A percentile compares a stretch with the other conserved stretches of the same genome.
These are phyloP conservation scores for Syncephalastrum contaminatum DNA, from an alignment of 371 early-diverging fungal species.

Conservation along the genomic window DNA sequence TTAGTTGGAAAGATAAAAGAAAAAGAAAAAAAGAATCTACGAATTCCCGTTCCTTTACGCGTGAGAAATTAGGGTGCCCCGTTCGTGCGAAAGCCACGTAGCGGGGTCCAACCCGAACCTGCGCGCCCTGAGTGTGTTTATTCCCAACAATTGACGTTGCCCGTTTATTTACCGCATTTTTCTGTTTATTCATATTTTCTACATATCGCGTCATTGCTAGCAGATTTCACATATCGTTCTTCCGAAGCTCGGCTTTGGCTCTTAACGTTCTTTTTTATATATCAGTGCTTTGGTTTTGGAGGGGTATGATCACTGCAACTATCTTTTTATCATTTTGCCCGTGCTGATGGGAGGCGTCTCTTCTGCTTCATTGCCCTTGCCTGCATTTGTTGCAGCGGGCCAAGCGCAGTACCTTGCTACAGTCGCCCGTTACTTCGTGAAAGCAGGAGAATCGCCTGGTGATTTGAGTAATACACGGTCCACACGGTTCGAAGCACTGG, in stretches of 20 bases:
- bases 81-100: not conserved
- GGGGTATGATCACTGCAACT: too few species aligned
- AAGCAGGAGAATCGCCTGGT: conserved; percentile 31
- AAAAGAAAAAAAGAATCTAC: not conserved
- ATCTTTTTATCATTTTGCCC: too few species aligned
- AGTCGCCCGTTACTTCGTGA: conserved; percentile 29
- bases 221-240: too few species aligned
- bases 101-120: not conserved
- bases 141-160: not conserved
- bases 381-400: too few species aligned
- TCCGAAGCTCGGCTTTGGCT: too few species aligned
- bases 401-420: conserved; percentile 15
- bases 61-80: too few species aligned
- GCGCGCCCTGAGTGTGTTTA: conserved; percentile 4
- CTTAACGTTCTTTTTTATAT: too few species aligned
- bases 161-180: conserved; percentile 1
- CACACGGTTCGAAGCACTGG: conserved; percentile 50
- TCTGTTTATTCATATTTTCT: too few species aligned
- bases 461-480: conserved; percentile 24
- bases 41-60: conserved; percentile 17
- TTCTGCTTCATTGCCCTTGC: too few species aligned
- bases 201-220: too few species aligned
- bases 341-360: too few species aligned
- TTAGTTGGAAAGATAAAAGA: conserved; percentile 1
- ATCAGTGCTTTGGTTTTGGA: too few species aligned